A percentile compares a stretch with the other conserved stretches of the same genome.
Evolutionary conservation across 208 protist genomes (phyloP).

Genomic region (Angomonas deanei): DNA sequence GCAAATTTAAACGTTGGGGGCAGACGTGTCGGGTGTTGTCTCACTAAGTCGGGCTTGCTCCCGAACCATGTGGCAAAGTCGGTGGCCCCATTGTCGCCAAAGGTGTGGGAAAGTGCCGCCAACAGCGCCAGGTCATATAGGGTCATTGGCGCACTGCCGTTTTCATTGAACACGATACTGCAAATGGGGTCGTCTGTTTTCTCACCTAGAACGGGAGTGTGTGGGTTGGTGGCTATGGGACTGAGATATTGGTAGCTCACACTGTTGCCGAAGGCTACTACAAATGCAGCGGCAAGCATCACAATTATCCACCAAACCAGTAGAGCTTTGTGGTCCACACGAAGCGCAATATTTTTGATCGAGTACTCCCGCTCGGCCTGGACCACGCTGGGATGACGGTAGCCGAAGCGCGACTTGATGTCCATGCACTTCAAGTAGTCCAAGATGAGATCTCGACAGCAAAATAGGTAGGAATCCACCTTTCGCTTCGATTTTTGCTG

Average conservation of each 20-base stretch:
- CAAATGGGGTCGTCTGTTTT: conserved; percentile 34
- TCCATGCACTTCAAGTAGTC: conserved; percentile 66
- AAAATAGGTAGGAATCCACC: conserved; percentile 74
- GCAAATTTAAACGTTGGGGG: conserved; percentile 64
- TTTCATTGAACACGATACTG: conserved; percentile 39
- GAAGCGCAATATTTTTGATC: conserved; percentile 50
- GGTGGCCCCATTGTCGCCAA: conserved; percentile 35
- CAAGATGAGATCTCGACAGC: conserved; percentile 64
- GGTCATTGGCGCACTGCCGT: conserved; percentile 37
- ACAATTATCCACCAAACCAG: conserved; percentile 82
- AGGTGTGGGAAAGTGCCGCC: conserved; percentile 70
- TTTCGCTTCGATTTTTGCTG: conserved; percentile 16
- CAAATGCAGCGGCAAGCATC: conserved; percentile 67
- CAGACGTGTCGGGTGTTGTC: conserved; percentile 40
- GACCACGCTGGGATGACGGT: conserved; percentile 69
- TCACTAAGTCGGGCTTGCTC: conserved; percentile 40
- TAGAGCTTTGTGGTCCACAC: conserved; percentile 71
- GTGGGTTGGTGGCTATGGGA: conserved; percentile 27
- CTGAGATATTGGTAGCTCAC: conserved; percentile 43
- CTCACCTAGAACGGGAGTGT: conserved; percentile 13
- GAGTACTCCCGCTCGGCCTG: conserved; percentile 46
- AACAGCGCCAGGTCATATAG: conserved; percentile 71
- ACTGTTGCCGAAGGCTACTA: conserved; percentile 55
- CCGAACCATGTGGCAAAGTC: conserved; percentile 86
- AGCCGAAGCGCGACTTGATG: conserved; percentile 60